Base-by-base conservation (phyloP, 2,329 filamentous ascomycete species). In the Alternaria incomplexa region DNA sequence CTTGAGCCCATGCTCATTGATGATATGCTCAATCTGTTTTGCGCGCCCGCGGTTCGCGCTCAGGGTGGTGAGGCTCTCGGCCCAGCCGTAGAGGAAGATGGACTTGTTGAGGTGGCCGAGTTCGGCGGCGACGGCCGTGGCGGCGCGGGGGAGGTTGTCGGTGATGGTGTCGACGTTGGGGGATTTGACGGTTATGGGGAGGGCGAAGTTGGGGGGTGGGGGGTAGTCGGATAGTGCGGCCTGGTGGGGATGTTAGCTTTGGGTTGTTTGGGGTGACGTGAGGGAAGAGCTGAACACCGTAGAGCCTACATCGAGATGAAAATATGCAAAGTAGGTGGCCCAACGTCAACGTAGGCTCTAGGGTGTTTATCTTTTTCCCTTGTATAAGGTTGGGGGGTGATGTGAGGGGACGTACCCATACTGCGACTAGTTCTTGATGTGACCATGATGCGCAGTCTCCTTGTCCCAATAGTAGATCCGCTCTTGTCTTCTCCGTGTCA, bases 61-160 rank as follows among this genome's bases (percentile, higher is more conserved):
- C 55, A 94, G 80, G 1, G 91, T 93, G 2, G 89, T 91, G 25
- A 86, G 74, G 0, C 85, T 82, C 9, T 82, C 80, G 10, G 84
- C 83, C 91, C 91, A 94, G 15, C 91, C 91, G 72, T 89, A 89
- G 56, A 91, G 81, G 73, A 93, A 92, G 9, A 93, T 90, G 20
- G 89, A 89, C 56, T 84, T 80, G 70, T 92, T 93, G 60, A 91
- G 88, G 12, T 83, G 79, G 0, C 86, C 88, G 55, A 91, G 81
- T 6, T 83, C 80, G 9, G 81, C 69, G 6, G 74, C 82, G 56
- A 84, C 84, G 67, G 72, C 81, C 44, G 70, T 79, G 12, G 86
- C 81, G 13, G 80, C 78, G 2, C 73, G 64, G 22, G 85, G 86
- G 8, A 89, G 78, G 12, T 77, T 81, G 12, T 58, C 22, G 28